These are phyloP conservation scores for Saccharomyces uvarum DNA, from an alignment of 1,139 yeast species.

Conservation along the genomic window DNA sequence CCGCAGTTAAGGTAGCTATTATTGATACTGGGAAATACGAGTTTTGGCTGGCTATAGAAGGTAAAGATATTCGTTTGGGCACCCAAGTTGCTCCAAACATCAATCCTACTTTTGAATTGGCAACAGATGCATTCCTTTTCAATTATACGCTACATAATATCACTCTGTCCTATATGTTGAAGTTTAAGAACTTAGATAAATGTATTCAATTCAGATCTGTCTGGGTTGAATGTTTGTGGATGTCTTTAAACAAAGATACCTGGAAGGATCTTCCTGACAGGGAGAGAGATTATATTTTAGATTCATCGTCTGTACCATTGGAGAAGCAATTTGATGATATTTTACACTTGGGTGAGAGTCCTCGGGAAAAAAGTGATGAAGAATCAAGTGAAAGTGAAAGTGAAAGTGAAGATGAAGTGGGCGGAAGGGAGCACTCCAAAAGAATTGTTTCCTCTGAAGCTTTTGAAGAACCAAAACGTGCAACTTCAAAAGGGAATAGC, in stretches of 20 bases:
- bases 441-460: slow-evolving; percentile 25
- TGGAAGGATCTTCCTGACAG: slow-evolving; percentile 41
- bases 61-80: slow-evolving; percentile 35
- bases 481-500: slow-evolving; percentile 36
- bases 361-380: slow-evolving; percentile 17
- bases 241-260: slow-evolving; percentile 43
- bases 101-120: slow-evolving; percentile 60
- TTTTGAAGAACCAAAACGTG: slow-evolving; percentile 24
- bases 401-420: slow-evolving; percentile 25
- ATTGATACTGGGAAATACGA: slow-evolving; percentile 46
- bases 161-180: slow-evolving; percentile 55
- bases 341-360: slow-evolving; percentile 26
- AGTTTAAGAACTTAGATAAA: slow-evolving; percentile 39
- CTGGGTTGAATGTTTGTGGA: slow-evolving; percentile 55
- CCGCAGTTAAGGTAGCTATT: slow-evolving; percentile 34
- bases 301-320: slow-evolving; percentile 37
- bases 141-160: slow-evolving; percentile 41
- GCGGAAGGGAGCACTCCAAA: slow-evolving; percentile 17
- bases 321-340: slow-evolving; percentile 31
- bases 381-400: slow-evolving; percentile 19
- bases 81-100: slow-evolving; percentile 42
- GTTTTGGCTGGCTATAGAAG: slow-evolving; percentile 44
- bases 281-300: slow-evolving; percentile 45
- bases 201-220: slow-evolving; percentile 46
- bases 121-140: slow-evolving; percentile 55